These are phyloP conservation scores for Hortaea werneckii DNA, from an alignment of 2,329 filamentous ascomycete genomes.

Conservation along the genomic window DNA sequence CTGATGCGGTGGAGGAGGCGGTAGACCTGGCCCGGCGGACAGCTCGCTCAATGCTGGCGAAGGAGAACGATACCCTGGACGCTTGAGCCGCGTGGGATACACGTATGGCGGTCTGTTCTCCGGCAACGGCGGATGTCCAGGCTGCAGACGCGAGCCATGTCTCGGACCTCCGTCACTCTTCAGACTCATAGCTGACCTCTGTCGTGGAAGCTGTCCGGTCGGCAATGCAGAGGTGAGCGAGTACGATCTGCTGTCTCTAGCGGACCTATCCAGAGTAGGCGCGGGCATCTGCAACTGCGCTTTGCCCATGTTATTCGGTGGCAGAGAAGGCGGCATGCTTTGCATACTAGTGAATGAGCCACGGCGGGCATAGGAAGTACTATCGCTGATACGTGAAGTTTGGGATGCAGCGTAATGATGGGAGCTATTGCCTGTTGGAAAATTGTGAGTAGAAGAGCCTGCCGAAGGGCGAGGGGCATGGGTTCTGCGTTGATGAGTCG, in stretches of 20 bases:
- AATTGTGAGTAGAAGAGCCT: constrained; percentile 16
- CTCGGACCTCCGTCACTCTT: constrained; percentile 30
- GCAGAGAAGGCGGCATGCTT: constrained; percentile 32
- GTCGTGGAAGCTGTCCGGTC: constrained; percentile 28
- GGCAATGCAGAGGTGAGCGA: constrained; percentile 32
- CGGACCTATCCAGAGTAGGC: constrained; percentile 12
- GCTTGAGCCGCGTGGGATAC: constrained; percentile 33
- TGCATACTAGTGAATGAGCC: constrained; percentile 33
- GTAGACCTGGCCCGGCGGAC: constrained; percentile 17
- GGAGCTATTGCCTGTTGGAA: constrained; percentile 16
- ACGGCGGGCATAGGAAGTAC: constrained; percentile 23
- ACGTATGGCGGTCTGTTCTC: constrained; percentile 30
- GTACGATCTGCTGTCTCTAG: constrained; percentile 32
- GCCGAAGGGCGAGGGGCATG: constrained; percentile 30
- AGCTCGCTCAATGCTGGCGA: constrained; percentile 37
- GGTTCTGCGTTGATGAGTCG: constrained; percentile 25
- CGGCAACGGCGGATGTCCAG: constrained; percentile 23
- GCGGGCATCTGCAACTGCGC: constrained; percentile 12
- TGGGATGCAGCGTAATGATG: constrained; percentile 30
- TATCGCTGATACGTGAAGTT: constrained; percentile 27
- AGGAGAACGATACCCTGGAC: constrained; percentile 32
- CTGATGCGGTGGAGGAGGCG: constrained; percentile 14
- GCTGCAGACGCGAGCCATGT: constrained; percentile 19
- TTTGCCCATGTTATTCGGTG: constrained; percentile 15
- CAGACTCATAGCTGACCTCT: constrained; percentile 36